Percentiles rank a stretch among this genome's conserved stretches.
Evolutionary conservation across 2,329 filamentous ascomycete genomes (phyloP).

Genomic region (Cercospora zeae-maydis): DNA sequence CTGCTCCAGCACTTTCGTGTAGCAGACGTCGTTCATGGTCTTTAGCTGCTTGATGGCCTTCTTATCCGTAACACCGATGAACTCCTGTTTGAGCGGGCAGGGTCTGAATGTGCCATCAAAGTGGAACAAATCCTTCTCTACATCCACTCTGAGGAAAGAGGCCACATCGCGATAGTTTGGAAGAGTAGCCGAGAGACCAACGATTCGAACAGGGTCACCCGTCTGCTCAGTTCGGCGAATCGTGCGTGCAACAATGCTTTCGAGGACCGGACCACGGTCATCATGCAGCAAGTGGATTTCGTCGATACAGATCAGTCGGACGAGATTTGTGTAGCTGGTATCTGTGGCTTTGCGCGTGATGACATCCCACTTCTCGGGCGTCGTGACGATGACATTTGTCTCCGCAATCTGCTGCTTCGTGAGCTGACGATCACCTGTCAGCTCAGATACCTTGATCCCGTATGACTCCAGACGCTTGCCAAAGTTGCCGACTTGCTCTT

Average conservation of each 20-base stretch:
- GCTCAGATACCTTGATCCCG: slow-evolving; percentile 87
- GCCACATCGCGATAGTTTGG: slow-evolving; percentile 97
- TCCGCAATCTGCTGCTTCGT: slow-evolving; percentile 98
- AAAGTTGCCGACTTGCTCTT: slow-evolving; percentile 97
- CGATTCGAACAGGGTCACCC: slow-evolving; percentile 83
- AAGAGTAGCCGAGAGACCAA: slow-evolving; percentile 90
- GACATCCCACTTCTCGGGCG: slow-evolving; percentile 98
- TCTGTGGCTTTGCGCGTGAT: slow-evolving; percentile 98
- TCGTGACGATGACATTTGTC: slow-evolving; percentile 96
- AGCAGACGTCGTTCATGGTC: slow-evolving; percentile 99
- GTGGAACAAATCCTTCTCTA: slow-evolving; percentile 82
- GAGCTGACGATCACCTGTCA: slow-evolving; percentile 95
- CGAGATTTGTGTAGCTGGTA: slow-evolving; percentile 94
- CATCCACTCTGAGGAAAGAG: slow-evolving; percentile 87
- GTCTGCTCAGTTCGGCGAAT: slow-evolving; percentile 92
- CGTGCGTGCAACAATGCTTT: slow-evolving; percentile 93
- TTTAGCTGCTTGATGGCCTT: slow-evolving; percentile 98
- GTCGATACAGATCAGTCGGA: slow-evolving; percentile 92
- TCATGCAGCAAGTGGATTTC: slow-evolving; percentile 98
- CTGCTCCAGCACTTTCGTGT: slow-evolving; percentile 94
- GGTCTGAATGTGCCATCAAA: slow-evolving; percentile 93
- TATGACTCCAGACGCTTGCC: slow-evolving; percentile 86
- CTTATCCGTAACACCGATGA: slow-evolving; percentile 94
- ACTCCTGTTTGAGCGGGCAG: slow-evolving; percentile 92
- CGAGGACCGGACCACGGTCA: slow-evolving; percentile 90